phyloP scores from a whole-genome alignment of 257 asterid species.

The Solanum chiquidenum region DNA sequence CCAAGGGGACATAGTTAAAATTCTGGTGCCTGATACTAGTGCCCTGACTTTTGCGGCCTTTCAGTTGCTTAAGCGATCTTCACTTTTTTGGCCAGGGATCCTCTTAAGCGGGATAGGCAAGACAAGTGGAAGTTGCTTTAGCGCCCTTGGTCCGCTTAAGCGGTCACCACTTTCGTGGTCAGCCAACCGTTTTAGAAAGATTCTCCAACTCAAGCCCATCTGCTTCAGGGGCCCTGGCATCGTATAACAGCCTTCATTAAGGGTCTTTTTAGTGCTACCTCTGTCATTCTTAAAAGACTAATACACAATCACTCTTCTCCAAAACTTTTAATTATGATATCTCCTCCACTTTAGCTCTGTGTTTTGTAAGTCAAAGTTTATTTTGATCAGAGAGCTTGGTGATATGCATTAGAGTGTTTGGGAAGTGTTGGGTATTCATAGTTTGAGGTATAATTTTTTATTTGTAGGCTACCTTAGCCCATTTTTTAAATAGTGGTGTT shows the following conservation, averaged over 20 bases:
- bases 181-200: background rate
- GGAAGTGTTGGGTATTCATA: no score
- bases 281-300: no score
- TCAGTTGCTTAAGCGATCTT: background rate
- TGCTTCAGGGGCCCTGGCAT: background rate
- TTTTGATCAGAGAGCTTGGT: no score
- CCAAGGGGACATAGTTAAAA: background rate
- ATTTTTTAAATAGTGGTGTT: no score
- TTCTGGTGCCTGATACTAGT: background rate
- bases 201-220: background rate
- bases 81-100: background rate
- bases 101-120: background rate
- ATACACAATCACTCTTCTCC: no score
- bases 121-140: background rate
- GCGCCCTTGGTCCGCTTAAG: background rate
- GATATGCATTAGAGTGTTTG: no score
- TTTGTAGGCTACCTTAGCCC: no score
- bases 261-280: background rate
- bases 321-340: no score
- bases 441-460: no score
- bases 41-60: background rate
- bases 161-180: background rate
- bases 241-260: background rate
- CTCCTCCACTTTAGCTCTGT: no score
- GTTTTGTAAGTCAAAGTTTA: no score